phyloP scores from a whole-genome alignment of 2,329 filamentous ascomycete species.

The Aspergillus sp. region DNA sequence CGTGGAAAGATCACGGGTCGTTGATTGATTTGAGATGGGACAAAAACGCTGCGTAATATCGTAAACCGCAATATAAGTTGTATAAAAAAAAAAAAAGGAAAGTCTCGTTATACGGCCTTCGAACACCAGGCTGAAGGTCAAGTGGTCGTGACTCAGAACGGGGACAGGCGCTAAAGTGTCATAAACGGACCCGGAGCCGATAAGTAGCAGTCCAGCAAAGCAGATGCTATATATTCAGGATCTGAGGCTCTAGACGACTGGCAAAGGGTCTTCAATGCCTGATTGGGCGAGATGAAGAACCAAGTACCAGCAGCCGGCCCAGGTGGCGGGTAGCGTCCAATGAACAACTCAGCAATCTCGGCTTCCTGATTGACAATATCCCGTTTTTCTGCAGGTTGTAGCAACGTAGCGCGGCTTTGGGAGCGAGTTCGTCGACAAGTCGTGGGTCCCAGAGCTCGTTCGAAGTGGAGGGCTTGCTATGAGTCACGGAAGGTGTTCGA shows the following conservation, averaged over 20 bases:
- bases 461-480: conserved; percentile 24
- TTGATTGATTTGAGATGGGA: conserved; percentile 8
- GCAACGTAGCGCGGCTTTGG: conserved; percentile 24
- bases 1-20: conserved; percentile 20
- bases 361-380: conserved; percentile 14
- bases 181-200: conserved; percentile 26
- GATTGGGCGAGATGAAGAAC: conserved; percentile 26
- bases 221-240: conserved; percentile 24
- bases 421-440: conserved; percentile 10
- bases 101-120: conserved; percentile 35
- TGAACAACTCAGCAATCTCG: conserved; percentile 25
- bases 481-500: conserved; percentile 30
- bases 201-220: conserved; percentile 7
- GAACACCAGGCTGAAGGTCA: conserved; percentile 43
- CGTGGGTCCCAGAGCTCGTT: conserved; percentile 26
- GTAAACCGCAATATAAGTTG: conserved; percentile 37
- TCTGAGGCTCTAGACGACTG: conserved; percentile 31
- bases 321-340: conserved; percentile 21
- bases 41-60: conserved; percentile 47
- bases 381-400: conserved; percentile 20
- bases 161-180: conserved; percentile 32
- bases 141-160: conserved; percentile 37
- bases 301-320: conserved; percentile 32
- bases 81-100: conserved; percentile 31
- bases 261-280: conserved; percentile 29